phyloP scores from a whole-genome alignment of 768 basidiomycete species.

The Boletellus emodensis region DNA sequence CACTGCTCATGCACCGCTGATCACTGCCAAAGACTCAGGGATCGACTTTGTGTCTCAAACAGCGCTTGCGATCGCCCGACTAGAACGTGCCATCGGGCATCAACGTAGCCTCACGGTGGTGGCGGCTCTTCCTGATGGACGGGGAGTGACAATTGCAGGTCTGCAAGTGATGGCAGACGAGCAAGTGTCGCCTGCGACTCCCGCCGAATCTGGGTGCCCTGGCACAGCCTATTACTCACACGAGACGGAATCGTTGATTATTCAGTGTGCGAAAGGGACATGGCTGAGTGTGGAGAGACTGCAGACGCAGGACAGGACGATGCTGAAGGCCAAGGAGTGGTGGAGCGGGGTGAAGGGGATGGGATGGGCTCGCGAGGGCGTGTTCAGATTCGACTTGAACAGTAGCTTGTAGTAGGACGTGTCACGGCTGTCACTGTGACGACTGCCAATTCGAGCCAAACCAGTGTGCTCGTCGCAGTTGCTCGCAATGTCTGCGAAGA shows the following conservation, averaged over 20 bases:
- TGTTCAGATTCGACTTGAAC: constrained; percentile 6
- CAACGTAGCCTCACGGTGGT: constrained; percentile 24
- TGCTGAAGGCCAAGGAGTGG: constrained; percentile 62
- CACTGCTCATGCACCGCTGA: constrained; percentile 48
- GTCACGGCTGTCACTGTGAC: constrained; percentile 20
- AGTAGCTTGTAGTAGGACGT: not conserved
- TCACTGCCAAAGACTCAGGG: constrained; percentile 13
- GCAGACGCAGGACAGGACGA: constrained; percentile 56
- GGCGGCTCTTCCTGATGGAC: constrained; percentile 25
- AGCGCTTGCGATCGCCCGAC: constrained; percentile 13
- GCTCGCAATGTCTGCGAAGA: constrained; percentile 18
- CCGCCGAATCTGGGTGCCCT: constrained; percentile 15
- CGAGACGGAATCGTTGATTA: constrained; percentile 37
- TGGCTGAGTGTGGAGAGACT: constrained; percentile 52
- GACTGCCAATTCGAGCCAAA: constrained; percentile 11
- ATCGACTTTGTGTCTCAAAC: constrained; percentile 22
- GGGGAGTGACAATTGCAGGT: constrained; percentile 22
- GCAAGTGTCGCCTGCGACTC: not conserved
- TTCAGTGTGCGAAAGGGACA: constrained; percentile 53
- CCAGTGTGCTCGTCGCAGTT: not conserved
- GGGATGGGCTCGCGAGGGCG: constrained; percentile 21
- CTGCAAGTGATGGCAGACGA: constrained; percentile 10
- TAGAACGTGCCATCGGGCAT: constrained; percentile 28
- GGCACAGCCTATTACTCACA: constrained; percentile 45
- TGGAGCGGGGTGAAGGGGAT: constrained; percentile 64